Base-by-base conservation (phyloP, 257 asterid species). In the Gentiana macrophylla region DNA sequence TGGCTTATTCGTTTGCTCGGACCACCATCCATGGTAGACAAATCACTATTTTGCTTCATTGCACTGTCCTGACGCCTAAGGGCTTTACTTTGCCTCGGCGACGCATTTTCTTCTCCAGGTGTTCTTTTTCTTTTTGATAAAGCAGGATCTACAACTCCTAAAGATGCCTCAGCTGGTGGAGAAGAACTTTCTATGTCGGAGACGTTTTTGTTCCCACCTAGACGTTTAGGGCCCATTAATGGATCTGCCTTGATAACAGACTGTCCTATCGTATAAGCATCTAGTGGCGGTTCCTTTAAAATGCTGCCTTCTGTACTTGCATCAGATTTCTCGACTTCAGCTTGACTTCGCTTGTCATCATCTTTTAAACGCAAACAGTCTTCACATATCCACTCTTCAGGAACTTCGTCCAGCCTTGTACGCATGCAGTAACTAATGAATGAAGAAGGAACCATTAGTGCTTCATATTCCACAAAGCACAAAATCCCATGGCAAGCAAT, bases 311-410 rank as follows among this genome's bases (percentile, higher is more conserved):
- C 53, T 35, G 12, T 54, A 52, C 48, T 44, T 8, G 55, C 24
- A 59, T 37, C 35, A 59, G 12, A 37, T 5, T 32, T 35, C 15
- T 55, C 63, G 8, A 33, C 6, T 47, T 54, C 59, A 24, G 54
- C 34, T 32, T n/a, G 51, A 35, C 37, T 36, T 52, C 32, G 12
- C 61, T 47, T 45, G 12, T 59, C 61, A 24, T 65, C 52, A 11
- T 24, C 50, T 66, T 52, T 60, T 36, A 32, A 36, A 44, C 53
- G 56, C 45, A 53, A 32, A 32, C 99, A 92, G 61, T 85, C 99
- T 77, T 85, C 99, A 72, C 99, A 92, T 67, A 86, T 69, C 97
- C 97, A 92, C 58, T 80, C 86, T 61, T 81, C 91, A 35, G 99
- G 97, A 64, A 88, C 79, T 76, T 81, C 68, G 11, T 67, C 73